Evolutionary conservation across 352 stramenopile species (phyloP).

Genomic region (Phytophthora podocarpi): DNA sequence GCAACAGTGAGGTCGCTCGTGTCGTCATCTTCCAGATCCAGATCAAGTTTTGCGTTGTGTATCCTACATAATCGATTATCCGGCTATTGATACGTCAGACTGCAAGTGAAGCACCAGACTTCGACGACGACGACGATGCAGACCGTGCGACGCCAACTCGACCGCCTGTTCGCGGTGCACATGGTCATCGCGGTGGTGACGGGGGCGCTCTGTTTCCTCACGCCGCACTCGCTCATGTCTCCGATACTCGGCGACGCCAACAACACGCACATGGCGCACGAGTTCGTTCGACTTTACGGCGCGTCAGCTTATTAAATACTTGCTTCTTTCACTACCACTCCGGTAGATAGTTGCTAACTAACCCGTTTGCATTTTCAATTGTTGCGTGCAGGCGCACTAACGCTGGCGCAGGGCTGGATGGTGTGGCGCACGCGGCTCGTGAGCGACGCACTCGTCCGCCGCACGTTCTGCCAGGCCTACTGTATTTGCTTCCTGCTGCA

Average conservation of each 20-base stretch:
- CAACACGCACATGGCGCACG: conserved; percentile 86
- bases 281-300: conserved; percentile 90
- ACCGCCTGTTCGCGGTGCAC: conserved; percentile 82
- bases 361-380: background rate
- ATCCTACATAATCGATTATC: background rate
- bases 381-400: conserved; percentile 59
- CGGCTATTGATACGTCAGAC: too few species aligned
- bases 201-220: conserved; percentile 73
- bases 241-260: conserved; percentile 73
- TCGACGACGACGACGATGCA: conserved; percentile 47
- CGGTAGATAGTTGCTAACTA: background rate
- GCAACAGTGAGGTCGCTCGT: background rate
- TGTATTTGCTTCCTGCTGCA: conserved; percentile 89
- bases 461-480: conserved; percentile 90
- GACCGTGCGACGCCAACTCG: conserved; percentile 75
- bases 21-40: conserved; percentile 2
- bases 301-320: conserved; percentile 1
- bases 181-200: conserved; percentile 71
- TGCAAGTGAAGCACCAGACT: too few species aligned
- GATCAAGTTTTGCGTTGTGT: conserved; percentile 8
- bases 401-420: conserved; percentile 84
- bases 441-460: conserved; percentile 82
- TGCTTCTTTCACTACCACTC: too few species aligned
- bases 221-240: conserved; percentile 81
- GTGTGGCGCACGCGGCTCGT: conserved; percentile 88